Conservation (phyloP, 148 eudicot species). For the Pouteria glomerata region DNA sequence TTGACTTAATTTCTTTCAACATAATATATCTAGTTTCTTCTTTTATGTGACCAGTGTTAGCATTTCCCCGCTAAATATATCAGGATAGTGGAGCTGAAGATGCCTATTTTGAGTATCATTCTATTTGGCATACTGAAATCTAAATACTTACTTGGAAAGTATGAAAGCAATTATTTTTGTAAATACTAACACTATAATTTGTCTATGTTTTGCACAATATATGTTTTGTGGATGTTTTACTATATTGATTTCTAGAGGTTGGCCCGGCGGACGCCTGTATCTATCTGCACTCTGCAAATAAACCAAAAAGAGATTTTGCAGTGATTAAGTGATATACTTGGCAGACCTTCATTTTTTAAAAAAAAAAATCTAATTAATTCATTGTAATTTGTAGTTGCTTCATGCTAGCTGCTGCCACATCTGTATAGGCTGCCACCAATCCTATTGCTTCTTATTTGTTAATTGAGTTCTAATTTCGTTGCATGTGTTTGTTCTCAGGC, state of each 20-base stretch:
- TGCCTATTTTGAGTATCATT: neutral
- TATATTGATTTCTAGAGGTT: neutral
- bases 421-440: neutral
- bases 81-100: neutral
- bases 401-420: neutral
- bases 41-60: neutral
- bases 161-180: neutral
- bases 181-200: no score
- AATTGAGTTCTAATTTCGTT: neutral
- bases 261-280: neutral
- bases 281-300: no score
- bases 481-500: conserved; percentile 48
- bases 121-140: neutral
- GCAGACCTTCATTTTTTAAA: neutral
- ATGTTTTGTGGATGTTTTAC: neutral
- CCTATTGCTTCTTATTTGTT: neutral
- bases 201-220: no score
- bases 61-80: no score
- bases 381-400: neutral
- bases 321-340: neutral
- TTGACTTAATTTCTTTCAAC: no score
- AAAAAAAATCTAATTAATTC: neutral
- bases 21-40: no score
- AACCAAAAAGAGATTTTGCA: neutral
- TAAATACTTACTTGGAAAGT: neutral